phyloP scores from a whole-genome alignment of 441 rosid genomes.

The Sinapis alba region DNA sequence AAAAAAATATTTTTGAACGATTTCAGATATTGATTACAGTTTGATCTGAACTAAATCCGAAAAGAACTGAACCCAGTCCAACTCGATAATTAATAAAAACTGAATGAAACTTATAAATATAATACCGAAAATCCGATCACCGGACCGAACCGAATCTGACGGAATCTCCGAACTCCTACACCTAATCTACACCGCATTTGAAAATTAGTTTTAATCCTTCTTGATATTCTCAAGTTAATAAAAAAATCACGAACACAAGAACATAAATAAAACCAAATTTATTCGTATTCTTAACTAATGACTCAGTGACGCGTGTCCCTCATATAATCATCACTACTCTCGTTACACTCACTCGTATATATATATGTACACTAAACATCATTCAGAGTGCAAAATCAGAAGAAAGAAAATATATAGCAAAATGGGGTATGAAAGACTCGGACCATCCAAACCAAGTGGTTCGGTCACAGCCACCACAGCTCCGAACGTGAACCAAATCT shows the following conservation, averaged over 20 bases:
- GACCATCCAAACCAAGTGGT: constrained; percentile 48
- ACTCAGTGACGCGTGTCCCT: constrained; percentile 30
- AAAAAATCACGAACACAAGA: background rate
- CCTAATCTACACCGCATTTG: no score
- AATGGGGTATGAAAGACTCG: constrained; percentile 69
- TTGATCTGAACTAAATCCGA: no score
- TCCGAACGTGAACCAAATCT: background rate
- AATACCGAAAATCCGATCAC: no score
- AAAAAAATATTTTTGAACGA: no score
- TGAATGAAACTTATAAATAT: no score
- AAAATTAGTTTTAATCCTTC: no score
- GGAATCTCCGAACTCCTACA: no score
- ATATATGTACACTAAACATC: background rate
- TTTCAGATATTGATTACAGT: no score
- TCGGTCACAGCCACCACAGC: constrained; percentile 13
- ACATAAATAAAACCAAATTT: background rate
- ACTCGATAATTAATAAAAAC: no score
- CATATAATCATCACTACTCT: constrained; percentile 25
- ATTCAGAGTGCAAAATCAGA: constrained; percentile 7
- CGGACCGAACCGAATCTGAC: no score
- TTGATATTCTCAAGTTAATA: background rate
- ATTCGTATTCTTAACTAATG: constrained; percentile 15
- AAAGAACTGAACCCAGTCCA: no score
- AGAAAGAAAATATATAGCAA: background rate
- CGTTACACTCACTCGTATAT: background rate